phyloP scores from a whole-genome alignment of 2,329 filamentous ascomycete species.

The Fusarium floridanum region DNA sequence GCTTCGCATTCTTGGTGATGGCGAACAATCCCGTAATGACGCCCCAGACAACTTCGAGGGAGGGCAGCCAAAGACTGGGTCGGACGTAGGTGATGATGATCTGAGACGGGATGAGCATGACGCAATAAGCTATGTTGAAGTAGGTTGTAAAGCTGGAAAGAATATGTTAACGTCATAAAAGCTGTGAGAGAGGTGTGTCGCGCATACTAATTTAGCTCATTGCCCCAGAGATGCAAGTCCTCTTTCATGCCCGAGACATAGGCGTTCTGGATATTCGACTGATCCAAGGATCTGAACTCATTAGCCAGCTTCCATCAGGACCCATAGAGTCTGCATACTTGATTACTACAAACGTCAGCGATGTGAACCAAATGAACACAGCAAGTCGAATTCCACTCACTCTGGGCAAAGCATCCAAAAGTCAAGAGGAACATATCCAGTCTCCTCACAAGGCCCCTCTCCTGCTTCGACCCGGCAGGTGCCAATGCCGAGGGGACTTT shows the following conservation, averaged over 20 bases:
- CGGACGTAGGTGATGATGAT: constrained; percentile 55
- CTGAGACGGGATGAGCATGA: constrained; percentile 57
- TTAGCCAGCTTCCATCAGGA: neutral
- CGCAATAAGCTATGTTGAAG: constrained; percentile 71
- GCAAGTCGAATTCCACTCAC: neutral
- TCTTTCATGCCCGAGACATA: constrained; percentile 57
- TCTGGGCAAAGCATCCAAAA: neutral
- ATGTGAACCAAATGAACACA: neutral
- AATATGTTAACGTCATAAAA: neutral
- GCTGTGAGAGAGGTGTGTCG: neutral
- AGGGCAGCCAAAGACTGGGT: constrained; percentile 55
- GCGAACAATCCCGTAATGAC: constrained; percentile 48
- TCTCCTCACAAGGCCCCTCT: neutral
- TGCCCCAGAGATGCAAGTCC: constrained; percentile 49
- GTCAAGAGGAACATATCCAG: neutral
- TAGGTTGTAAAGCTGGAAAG: constrained; percentile 54
- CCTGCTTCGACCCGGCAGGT: neutral
- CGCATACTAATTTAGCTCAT: constrained; percentile 23
- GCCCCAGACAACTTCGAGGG: constrained; percentile 50
- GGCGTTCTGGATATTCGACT: constrained; percentile 53
- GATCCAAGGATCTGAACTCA: constrained; percentile 45
- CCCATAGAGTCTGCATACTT: constrained; percentile 4
- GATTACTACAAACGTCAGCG: neutral
- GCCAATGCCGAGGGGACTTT: neutral
- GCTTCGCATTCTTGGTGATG: constrained; percentile 49